A percentile compares a stretch with the other conserved stretches of the same genome.
phyloP scores from a whole-genome alignment of 257 asterid species.

The Orobanche coerulescens region DNA sequence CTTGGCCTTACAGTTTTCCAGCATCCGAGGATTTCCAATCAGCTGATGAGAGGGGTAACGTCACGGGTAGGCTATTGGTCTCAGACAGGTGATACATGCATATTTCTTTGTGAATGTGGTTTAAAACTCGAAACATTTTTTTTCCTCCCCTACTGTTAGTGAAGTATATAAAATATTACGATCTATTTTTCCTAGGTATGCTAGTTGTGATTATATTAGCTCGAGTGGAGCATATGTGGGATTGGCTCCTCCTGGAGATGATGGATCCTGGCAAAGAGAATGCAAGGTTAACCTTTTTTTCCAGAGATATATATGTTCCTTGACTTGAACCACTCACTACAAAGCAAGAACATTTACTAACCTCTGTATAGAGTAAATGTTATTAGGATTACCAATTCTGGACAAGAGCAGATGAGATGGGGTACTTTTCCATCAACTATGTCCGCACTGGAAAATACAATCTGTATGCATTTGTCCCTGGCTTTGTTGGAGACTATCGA shows the following conservation, averaged over 20 bases:
- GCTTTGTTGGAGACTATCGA: slow-evolving; percentile 68
- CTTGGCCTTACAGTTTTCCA: slow-evolving; percentile 86
- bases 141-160: too few species aligned
- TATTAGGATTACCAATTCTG: slow-evolving; percentile 84
- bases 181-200: slow-evolving; percentile 28
- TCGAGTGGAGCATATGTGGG: slow-evolving; percentile 75
- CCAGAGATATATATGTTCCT: too few species aligned
- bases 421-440: slow-evolving; percentile 49
- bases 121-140: background rate
- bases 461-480: slow-evolving; percentile 80
- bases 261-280: slow-evolving; percentile 82
- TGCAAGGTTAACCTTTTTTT: slow-evolving; percentile 42
- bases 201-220: slow-evolving; percentile 35
- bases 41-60: slow-evolving; percentile 54
- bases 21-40: slow-evolving; percentile 62
- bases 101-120: slow-evolving; percentile 9
- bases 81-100: slow-evolving; percentile 65
- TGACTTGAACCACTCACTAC: too few species aligned
- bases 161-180: background rate
- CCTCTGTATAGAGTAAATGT: background rate
- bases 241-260: slow-evolving; percentile 68
- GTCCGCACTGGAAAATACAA: slow-evolving; percentile 51
- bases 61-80: slow-evolving; percentile 56
- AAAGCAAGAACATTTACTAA: background rate
- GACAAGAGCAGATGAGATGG: slow-evolving; percentile 51